phyloP scores from a whole-genome alignment of 176 grass and related monocot species.

The Lolium perenne region DNA sequence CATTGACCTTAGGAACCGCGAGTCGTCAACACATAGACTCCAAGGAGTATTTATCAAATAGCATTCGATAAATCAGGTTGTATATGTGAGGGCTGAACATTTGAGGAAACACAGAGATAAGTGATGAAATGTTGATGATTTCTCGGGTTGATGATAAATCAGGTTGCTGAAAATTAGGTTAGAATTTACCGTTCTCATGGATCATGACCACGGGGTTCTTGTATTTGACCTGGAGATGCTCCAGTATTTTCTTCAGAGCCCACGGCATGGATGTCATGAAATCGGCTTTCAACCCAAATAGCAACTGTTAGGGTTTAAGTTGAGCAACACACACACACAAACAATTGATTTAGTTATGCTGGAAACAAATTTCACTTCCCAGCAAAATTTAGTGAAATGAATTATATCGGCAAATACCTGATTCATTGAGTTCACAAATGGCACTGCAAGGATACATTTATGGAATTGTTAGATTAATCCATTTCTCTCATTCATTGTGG shows the following conservation, averaged over 20 bases:
- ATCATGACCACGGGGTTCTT: slow-evolving; percentile 78
- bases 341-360: not conserved
- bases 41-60: too few relatives aligned
- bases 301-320: slow-evolving; percentile 10
- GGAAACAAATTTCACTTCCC: not conserved
- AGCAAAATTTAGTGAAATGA: not conserved
- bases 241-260: slow-evolving; percentile 77
- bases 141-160: not conserved
- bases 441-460: slow-evolving; percentile 46
- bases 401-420: slow-evolving; percentile 23
- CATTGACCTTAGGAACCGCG: too few relatives aligned
- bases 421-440: slow-evolving; percentile 48
- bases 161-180: not conserved
- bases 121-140: not conserved
- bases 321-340: not conserved
- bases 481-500: not conserved
- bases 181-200: slow-evolving; percentile 79
- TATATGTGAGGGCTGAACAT: not conserved
- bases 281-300: not conserved
- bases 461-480: not conserved
- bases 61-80: not conserved
- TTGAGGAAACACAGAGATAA: not conserved
- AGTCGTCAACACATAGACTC: too few relatives aligned
- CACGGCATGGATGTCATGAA: slow-evolving; percentile 52
- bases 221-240: slow-evolving; percentile 75